Percentiles rank a stretch among this genome's conserved stretches.
These are phyloP conservation scores for Cercospora zeina DNA, from an alignment of 2,329 filamentous ascomycete species.

Conservation along the genomic window DNA sequence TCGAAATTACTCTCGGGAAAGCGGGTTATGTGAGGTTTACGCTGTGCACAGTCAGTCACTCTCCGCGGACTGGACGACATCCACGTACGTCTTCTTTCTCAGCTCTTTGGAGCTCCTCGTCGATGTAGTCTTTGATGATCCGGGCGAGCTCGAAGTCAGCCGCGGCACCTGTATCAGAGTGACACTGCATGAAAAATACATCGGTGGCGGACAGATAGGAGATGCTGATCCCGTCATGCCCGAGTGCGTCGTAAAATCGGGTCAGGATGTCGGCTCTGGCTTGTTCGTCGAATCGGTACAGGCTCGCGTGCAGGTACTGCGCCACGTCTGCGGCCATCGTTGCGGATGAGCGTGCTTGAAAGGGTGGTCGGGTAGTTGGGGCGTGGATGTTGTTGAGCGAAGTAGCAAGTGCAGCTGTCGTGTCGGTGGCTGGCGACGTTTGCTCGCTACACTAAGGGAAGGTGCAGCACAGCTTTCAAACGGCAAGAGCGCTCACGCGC, in stretches of 20 bases:
- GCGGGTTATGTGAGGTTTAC: conserved; percentile 24
- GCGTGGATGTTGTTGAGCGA: background rate
- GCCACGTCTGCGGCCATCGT: conserved; percentile 28
- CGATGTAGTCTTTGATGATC: conserved; percentile 26
- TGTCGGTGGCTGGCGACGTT: background rate
- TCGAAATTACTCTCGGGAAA: conserved; percentile 32
- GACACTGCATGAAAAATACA: conserved; percentile 32
- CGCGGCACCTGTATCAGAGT: conserved; percentile 16
- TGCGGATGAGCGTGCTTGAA: background rate
- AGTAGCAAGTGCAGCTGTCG: background rate
- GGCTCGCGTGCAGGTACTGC: conserved; percentile 34
- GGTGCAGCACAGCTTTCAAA: background rate
- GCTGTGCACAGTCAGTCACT: conserved; percentile 11
- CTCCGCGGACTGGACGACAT: conserved; percentile 9
- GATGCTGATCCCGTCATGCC: conserved; percentile 27
- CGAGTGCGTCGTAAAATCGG: conserved; percentile 28
- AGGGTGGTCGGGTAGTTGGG: background rate
- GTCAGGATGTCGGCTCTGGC: conserved; percentile 28
- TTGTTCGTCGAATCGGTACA: conserved; percentile 32
- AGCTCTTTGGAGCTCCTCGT: conserved; percentile 25
- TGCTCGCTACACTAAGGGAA: background rate
- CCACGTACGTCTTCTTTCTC: conserved; percentile 17
- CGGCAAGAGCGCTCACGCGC: background rate
- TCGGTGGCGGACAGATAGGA: conserved; percentile 27
- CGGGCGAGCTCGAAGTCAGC: conserved; percentile 28